phyloP scores from a whole-genome alignment of 495 filamentous ascomycete species.

The Trichoderma erinaceum region DNA sequence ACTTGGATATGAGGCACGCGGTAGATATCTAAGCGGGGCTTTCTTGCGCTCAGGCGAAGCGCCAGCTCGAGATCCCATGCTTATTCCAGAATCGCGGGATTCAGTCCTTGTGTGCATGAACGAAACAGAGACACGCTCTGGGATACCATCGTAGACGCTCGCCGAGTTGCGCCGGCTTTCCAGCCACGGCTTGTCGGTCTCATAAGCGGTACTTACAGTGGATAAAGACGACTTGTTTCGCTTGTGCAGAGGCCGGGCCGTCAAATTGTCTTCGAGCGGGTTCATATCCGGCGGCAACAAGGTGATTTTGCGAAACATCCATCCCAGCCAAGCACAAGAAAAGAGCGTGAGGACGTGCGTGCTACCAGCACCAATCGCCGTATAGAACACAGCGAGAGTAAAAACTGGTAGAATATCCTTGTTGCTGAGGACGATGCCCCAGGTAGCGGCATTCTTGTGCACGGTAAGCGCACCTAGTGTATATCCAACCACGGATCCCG shows the following conservation, averaged over 20 bases:
- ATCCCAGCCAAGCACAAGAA: slow-evolving; percentile 62
- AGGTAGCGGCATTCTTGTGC: slow-evolving; percentile 46
- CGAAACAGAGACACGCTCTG: slow-evolving; percentile 55
- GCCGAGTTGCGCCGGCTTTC: slow-evolving; percentile 45
- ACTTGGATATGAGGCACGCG: not conserved
- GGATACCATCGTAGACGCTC: slow-evolving; percentile 47
- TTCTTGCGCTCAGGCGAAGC: slow-evolving; percentile 1
- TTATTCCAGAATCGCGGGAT: slow-evolving; percentile 43
- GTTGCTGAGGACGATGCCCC: slow-evolving; percentile 54
- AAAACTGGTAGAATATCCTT: slow-evolving; percentile 46
- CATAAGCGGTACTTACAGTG: slow-evolving; percentile 48
- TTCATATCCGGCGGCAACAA: slow-evolving; percentile 86
- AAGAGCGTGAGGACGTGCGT: slow-evolving; percentile 64
- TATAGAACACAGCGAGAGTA: slow-evolving; percentile 56
- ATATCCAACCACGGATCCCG: slow-evolving; percentile 68
- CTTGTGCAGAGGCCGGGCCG: slow-evolving; percentile 61
- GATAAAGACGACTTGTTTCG: slow-evolving; percentile 66
- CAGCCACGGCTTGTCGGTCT: slow-evolving; percentile 46
- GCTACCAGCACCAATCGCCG: slow-evolving; percentile 52
- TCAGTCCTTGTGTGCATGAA: slow-evolving; percentile 68
- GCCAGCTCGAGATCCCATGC: not conserved
- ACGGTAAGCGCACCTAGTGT: slow-evolving; percentile 60
- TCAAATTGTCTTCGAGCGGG: slow-evolving; percentile 79
- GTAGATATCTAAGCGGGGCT: not conserved
- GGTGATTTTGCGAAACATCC: slow-evolving; percentile 75